phyloP scores from a whole-genome alignment of 257 asterid species.

The Solanum chmielewskii region DNA sequence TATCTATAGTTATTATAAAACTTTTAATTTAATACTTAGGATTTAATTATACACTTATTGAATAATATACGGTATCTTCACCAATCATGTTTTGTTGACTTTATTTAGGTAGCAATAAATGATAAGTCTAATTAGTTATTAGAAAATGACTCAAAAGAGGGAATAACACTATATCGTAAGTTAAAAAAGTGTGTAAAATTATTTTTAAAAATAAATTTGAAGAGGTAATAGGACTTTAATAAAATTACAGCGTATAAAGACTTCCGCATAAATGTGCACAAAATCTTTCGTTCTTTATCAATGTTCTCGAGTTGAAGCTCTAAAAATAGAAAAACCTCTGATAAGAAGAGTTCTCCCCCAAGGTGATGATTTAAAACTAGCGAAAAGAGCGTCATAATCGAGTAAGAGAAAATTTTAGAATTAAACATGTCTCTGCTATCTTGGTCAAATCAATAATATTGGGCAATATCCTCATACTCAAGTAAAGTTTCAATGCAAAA shows the following conservation, averaged over 20 bases:
- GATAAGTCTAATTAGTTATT: background rate
- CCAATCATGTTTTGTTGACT: background rate
- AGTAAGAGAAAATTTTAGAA: background rate
- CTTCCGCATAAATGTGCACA: background rate
- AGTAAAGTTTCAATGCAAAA: background rate
- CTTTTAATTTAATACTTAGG: background rate
- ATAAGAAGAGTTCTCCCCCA: background rate
- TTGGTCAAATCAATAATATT: background rate
- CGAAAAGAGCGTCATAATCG: background rate
- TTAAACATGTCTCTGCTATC: background rate
- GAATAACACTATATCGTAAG: background rate
- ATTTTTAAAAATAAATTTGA: too few relatives aligned
- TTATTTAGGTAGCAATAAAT: background rate
- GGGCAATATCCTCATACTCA: background rate
- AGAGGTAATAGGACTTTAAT: too few relatives aligned
- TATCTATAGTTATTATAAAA: background rate
- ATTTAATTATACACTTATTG: background rate
- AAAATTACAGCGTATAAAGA: too few relatives aligned
- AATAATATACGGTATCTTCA: background rate
- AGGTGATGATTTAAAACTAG: background rate
- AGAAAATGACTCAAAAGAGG: background rate
- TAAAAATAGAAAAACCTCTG: background rate
- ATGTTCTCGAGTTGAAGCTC: background rate
- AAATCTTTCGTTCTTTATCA: too few relatives aligned
- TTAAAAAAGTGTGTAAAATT: background rate